Evolutionary conservation across 2,329 filamentous ascomycete genomes (phyloP).

Genomic region (Calonectria pteridis): DNA sequence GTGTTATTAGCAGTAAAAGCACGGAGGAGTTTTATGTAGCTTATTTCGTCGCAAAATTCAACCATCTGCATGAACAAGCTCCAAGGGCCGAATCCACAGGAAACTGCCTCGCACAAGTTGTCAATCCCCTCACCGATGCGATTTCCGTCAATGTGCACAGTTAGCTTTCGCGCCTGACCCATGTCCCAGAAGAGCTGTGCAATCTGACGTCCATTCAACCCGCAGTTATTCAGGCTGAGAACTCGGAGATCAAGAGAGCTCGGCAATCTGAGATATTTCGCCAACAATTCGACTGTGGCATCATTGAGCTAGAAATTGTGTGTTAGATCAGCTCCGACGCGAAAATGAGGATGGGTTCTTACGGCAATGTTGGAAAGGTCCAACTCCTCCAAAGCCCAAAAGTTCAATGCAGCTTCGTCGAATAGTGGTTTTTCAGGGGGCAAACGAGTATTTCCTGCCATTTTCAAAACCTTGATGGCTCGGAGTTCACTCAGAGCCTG

Average conservation of each 20-base stretch:
- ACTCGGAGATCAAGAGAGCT: constrained; percentile 57
- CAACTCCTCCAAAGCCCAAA: constrained; percentile 65
- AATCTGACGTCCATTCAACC: constrained; percentile 63
- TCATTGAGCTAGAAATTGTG: constrained; percentile 58
- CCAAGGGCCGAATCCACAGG: constrained; percentile 60
- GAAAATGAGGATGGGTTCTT: constrained; percentile 28
- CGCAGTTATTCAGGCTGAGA: constrained; percentile 64
- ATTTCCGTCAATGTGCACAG: constrained; percentile 64
- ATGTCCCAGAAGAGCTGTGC: constrained; percentile 65
- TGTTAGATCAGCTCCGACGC: not conserved
- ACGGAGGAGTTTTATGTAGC: constrained; percentile 63
- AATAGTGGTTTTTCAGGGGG: constrained; percentile 60
- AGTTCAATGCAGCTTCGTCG: constrained; percentile 56
- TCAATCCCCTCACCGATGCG: constrained; percentile 66
- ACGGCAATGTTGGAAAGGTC: constrained; percentile 68
- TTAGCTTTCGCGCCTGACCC: constrained; percentile 61
- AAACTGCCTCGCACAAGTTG: constrained; percentile 62
- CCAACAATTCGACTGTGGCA: constrained; percentile 60
- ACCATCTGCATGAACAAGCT: constrained; percentile 68
- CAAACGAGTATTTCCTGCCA: constrained; percentile 64
- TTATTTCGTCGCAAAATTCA: constrained; percentile 65
- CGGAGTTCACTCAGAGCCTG: constrained; percentile 58
- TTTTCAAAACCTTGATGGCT: constrained; percentile 61
- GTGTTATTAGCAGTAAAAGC: constrained; percentile 64
- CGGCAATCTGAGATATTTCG: constrained; percentile 58